These are phyloP conservation scores for Erysimum cheiri DNA, from an alignment of 441 rosid species.

Conservation along the genomic window DNA sequence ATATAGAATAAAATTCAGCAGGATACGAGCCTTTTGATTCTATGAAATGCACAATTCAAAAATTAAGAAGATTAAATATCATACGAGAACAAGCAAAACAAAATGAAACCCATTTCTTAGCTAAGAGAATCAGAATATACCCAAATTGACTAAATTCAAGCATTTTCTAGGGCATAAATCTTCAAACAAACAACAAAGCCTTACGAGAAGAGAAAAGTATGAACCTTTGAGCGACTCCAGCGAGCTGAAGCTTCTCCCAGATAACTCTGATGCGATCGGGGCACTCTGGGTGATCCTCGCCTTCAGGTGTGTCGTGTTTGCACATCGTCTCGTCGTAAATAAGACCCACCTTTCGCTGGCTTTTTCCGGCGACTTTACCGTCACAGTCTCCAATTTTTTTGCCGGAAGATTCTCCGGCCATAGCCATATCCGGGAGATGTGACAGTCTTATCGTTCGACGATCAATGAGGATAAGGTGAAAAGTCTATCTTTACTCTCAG, in stretches of 20 bases:
- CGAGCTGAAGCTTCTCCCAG: slow-evolving; percentile 72
- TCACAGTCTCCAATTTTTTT: neutral
- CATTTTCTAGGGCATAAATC: slow-evolving; percentile 29
- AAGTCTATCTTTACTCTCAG: slow-evolving; percentile 9
- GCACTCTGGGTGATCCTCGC: slow-evolving; percentile 73
- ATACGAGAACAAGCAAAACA: neutral
- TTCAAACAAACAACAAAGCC: slow-evolving; percentile 22
- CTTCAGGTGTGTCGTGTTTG: slow-evolving; percentile 71
- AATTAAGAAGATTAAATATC: neutral
- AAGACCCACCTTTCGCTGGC: slow-evolving; percentile 66
- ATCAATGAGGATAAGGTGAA: no score
- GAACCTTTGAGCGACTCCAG: slow-evolving; percentile 71
- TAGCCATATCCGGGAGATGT: slow-evolving; percentile 8
- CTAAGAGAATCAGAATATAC: slow-evolving; percentile 15
- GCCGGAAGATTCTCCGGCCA: slow-evolving; percentile 19
- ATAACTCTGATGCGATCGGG: slow-evolving; percentile 76
- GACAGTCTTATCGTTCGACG: slow-evolving; percentile 1
- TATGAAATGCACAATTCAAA: neutral
- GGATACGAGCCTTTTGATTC: neutral
- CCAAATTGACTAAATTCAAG: slow-evolving; percentile 12
- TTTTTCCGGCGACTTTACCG: neutral
- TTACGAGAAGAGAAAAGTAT: neutral
- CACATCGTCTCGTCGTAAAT: slow-evolving; percentile 90
- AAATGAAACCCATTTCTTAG: neutral
- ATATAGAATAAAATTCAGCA: slow-evolving; percentile 5